Evolutionary conservation across 1,139 yeast species (phyloP).

Genomic region (Scheffersomyces lignicola): DNA sequence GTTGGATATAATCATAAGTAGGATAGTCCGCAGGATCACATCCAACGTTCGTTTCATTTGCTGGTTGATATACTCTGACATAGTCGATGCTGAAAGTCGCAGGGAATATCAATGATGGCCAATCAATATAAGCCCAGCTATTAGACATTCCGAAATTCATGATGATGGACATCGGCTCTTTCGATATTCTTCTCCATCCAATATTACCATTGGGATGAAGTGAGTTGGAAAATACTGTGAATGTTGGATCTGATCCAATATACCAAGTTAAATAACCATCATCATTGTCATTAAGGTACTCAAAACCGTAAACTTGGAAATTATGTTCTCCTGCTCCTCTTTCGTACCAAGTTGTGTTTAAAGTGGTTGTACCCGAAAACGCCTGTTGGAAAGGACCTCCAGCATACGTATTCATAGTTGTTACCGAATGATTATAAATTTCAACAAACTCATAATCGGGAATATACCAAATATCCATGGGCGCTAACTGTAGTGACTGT

Average conservation of each 20-base stretch:
- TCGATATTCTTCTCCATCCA: conserved; percentile 70
- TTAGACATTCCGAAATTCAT: conserved; percentile 79
- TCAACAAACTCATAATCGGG: conserved; percentile 77
- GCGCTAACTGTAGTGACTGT: conserved; percentile 82
- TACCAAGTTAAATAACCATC: conserved; percentile 82
- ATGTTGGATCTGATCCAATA: conserved; percentile 68
- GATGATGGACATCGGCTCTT: conserved; percentile 84
- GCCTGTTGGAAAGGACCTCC: conserved; percentile 92
- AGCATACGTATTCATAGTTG: conserved; percentile 71
- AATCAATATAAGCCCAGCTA: conserved; percentile 81
- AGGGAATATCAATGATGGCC: conserved; percentile 72
- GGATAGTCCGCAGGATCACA: conserved; percentile 80
- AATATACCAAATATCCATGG: conserved; percentile 81
- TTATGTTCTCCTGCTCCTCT: conserved; percentile 42
- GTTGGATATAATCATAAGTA: conserved; percentile 68
- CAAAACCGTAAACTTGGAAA: conserved; percentile 77
- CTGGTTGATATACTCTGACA: conserved; percentile 78
- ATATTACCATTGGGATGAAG: conserved; percentile 83
- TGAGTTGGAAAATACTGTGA: conserved; percentile 60
- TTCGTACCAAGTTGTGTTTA: conserved; percentile 78
- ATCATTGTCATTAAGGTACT: conserved; percentile 65
- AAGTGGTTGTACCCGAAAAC: conserved; percentile 67
- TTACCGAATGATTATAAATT: conserved; percentile 57
- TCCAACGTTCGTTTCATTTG: conserved; percentile 48
- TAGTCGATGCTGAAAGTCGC: conserved; percentile 67